These are phyloP conservation scores for Boletus coccyginus DNA, from an alignment of 768 basidiomycete species.

Conservation along the genomic window DNA sequence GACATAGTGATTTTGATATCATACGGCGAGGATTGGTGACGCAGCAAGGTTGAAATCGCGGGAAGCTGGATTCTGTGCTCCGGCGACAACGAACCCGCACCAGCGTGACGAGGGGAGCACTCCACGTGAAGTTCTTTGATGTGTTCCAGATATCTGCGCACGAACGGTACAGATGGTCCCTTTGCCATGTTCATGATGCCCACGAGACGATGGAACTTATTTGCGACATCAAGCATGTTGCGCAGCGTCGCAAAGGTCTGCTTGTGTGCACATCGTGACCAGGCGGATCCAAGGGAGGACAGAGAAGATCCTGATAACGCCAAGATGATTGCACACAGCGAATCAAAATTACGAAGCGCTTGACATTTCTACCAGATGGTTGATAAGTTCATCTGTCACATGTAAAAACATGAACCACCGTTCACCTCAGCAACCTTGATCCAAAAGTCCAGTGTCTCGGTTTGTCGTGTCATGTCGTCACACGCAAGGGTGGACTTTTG, in stretches of 20 bases:
- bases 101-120: slow-evolving; percentile 27
- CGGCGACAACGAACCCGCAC: slow-evolving; percentile 50
- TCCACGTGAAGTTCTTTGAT: slow-evolving; percentile 55
- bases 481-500: slow-evolving; percentile 56
- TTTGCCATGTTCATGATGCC: slow-evolving; percentile 36
- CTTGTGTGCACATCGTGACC: slow-evolving; percentile 55
- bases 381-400: neutral
- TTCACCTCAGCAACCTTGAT: no score
- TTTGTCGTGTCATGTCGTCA: slow-evolving; percentile 27
- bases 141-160: slow-evolving; percentile 61
- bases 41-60: slow-evolving; percentile 52
- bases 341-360: slow-evolving; percentile 59
- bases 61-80: slow-evolving; percentile 53
- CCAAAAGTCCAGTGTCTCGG: no score
- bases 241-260: slow-evolving; percentile 49
- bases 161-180: slow-evolving; percentile 67
- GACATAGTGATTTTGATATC: slow-evolving; percentile 34
- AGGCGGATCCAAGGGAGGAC: slow-evolving; percentile 56
- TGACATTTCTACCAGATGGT: slow-evolving; percentile 53
- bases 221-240: slow-evolving; percentile 56
- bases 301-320: slow-evolving; percentile 61
- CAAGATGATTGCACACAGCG: slow-evolving; percentile 63
- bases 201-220: slow-evolving; percentile 39
- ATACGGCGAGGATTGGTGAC: slow-evolving; percentile 42
- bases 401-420: neutral